These are phyloP conservation scores for Rhododendron williamsianum DNA, from an alignment of 148 eudicot genomes.

Conservation along the genomic window DNA sequence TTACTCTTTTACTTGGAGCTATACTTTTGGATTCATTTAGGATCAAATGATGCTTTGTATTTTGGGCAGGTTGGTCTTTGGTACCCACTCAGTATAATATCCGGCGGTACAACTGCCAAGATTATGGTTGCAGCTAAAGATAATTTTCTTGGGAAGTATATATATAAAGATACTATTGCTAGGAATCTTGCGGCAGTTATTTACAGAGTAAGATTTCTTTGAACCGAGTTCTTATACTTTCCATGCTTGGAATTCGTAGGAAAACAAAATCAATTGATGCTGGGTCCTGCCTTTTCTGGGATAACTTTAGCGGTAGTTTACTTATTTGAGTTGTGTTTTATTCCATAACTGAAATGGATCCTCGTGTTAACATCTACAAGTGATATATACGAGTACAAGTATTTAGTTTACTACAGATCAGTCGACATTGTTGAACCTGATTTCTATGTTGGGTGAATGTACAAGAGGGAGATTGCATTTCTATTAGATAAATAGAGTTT, in stretches of 20 bases:
- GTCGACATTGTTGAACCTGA: background rate
- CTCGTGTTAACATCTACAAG: background rate
- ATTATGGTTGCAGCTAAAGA: slow-evolving; percentile 97
- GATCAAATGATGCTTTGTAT: background rate
- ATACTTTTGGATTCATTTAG: background rate
- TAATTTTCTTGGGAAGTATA: slow-evolving; percentile 85
- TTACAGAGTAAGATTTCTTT: slow-evolving; percentile 48
- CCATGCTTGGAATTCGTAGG: background rate
- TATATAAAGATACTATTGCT: slow-evolving; percentile 85
- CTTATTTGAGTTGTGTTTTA: background rate
- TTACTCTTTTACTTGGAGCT: background rate
- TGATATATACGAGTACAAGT: background rate
- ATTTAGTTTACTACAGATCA: background rate
- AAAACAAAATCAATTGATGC: background rate
- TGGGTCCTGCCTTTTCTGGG: background rate
- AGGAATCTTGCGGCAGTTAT: slow-evolving; percentile 88
- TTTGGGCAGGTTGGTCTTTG: slow-evolving; percentile 73
- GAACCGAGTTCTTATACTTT: background rate
- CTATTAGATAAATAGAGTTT: background rate
- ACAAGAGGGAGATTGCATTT: background rate
- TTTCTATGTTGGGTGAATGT: background rate
- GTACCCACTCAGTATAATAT: slow-evolving; percentile 78
- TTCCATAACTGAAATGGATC: background rate
- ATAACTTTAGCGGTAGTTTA: background rate
- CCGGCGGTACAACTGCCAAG: slow-evolving; percentile 98